These are phyloP conservation scores for Rhododendron griersonianum DNA, from an alignment of 148 eudicot genomes.

Conservation along the genomic window DNA sequence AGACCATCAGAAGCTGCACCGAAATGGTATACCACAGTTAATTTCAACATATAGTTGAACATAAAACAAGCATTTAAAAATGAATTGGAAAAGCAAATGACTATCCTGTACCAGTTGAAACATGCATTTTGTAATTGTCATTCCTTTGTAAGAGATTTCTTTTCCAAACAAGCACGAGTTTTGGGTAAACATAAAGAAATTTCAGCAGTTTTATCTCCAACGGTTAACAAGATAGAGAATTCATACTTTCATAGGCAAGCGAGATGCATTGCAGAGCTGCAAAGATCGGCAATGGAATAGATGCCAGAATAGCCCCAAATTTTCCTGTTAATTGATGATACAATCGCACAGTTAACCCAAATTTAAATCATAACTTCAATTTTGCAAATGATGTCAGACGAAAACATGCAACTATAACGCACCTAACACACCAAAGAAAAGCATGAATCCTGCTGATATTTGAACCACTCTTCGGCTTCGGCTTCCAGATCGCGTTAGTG, in stretches of 20 bases:
- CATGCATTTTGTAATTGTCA: too few relatives aligned
- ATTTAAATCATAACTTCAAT: background rate
- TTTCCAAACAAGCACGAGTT: background rate
- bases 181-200: background rate
- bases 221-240: background rate
- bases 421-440: conserved; percentile 79
- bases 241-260: conserved; percentile 73
- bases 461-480: conserved; percentile 82
- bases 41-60: background rate
- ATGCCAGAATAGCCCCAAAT: conserved; percentile 82
- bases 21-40: background rate
- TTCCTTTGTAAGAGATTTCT: too few relatives aligned
- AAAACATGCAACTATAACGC: background rate
- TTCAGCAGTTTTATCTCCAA: background rate
- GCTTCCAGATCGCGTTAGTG: conserved; percentile 69
- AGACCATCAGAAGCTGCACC: conserved; percentile 75
- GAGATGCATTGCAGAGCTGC: conserved; percentile 83
- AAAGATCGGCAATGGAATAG: conserved; percentile 81
- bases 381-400: background rate
- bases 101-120: too few relatives aligned
- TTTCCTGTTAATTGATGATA: conserved; percentile 47
- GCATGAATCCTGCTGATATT: conserved; percentile 75
- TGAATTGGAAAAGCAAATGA: background rate
- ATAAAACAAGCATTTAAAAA: background rate
- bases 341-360: background rate